Percentiles rank a stretch among this genome's conserved stretches.
Conservation (phyloP, 768 basidiomycete genomes). For the Kockovaella imperatae region DNA sequence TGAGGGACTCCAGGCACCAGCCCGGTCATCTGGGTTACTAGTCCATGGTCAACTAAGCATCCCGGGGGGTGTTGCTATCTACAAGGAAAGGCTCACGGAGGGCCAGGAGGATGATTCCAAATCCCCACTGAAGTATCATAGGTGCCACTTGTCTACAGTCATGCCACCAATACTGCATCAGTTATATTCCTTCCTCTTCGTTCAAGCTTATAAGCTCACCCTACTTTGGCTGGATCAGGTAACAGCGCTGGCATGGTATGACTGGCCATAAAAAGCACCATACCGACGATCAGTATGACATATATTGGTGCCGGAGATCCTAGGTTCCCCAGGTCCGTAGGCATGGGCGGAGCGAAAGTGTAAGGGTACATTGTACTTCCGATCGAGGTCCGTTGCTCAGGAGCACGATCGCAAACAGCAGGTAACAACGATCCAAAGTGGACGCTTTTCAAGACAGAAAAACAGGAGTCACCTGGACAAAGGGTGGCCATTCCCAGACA, state of each 20-base stretch:
- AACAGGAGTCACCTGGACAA: too few relatives aligned
- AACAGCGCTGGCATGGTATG: slow-evolving; percentile 28
- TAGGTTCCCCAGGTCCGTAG: slow-evolving; percentile 55
- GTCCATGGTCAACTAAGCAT: background rate
- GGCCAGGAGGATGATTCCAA: slow-evolving; percentile 27
- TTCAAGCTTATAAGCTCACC: slow-evolving; percentile 3
- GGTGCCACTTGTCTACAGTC: slow-evolving; percentile 31
- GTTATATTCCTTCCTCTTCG: background rate
- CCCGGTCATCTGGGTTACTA: slow-evolving; percentile 25
- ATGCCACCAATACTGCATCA: too few relatives aligned
- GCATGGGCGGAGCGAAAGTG: slow-evolving; percentile 65
- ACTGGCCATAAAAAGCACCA: slow-evolving; percentile 45
- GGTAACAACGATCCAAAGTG: too few relatives aligned
- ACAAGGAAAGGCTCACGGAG: slow-evolving; percentile 15
- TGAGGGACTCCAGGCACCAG: slow-evolving; percentile 28
- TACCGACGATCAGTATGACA: slow-evolving; percentile 75
- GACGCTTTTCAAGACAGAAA: too few relatives aligned
- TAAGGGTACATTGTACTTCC: too few relatives aligned
- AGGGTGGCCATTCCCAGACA: too few relatives aligned
- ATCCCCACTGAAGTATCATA: slow-evolving; percentile 28
- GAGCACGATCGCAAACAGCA: too few relatives aligned
- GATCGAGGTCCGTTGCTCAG: too few relatives aligned
- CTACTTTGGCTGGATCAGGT: slow-evolving; percentile 19
- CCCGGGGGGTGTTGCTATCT: background rate
- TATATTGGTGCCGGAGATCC: slow-evolving; percentile 67